Evolutionary conservation across 768 basidiomycete genomes (phyloP), one percentile per base, ranked within the genome.

Genomic region (Coprinopsis cinerea): DNA sequence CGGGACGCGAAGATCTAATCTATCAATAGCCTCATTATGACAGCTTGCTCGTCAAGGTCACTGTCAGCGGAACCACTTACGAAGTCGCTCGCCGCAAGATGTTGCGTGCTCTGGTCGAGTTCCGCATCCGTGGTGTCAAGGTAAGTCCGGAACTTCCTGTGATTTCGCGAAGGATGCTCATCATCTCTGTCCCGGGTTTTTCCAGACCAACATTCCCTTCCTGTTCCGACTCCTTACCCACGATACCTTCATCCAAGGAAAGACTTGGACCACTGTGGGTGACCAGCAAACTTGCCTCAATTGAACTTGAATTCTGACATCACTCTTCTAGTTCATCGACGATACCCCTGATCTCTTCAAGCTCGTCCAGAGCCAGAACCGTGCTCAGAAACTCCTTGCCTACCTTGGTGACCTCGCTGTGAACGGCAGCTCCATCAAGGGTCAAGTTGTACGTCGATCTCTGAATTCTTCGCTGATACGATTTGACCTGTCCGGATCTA

Each of bases 281-380:
- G 1, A 30, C 22, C 15, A 45, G 34, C 11, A 36, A 44, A 24
- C 23, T 9, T 11, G 15, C 18, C n/a, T 6, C 18, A 23, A 34
- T 9, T 22, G 20, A 43, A 32, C 26, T 30, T 24, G 22, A 17
- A 41, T n/a, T 42, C 35, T 30, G 46, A 17, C 20, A 11, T 18
- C 0, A 22, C 40, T 1, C 27, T 51, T 20, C 24, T 59, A 92
- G 90, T 98, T 99, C 76, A 98, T 99, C 68, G 96, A 99, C 61
- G 96, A 99, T 68, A 97, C 95, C 1, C 94, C 92, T n/a, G 93
- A 97, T 63, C 82, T 99, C 55, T 99, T 98, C 84, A 96, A 94
- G 69, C 82, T 99, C 49, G 94, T 99, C 5, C 88, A 92, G 61
- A 92, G 87, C 58, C 94, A 94, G 70, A 99, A 99, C 70, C 89